Evolutionary conservation across 768 basidiomycete genomes (phyloP).

Genomic region (Suillus alpinus): DNA sequence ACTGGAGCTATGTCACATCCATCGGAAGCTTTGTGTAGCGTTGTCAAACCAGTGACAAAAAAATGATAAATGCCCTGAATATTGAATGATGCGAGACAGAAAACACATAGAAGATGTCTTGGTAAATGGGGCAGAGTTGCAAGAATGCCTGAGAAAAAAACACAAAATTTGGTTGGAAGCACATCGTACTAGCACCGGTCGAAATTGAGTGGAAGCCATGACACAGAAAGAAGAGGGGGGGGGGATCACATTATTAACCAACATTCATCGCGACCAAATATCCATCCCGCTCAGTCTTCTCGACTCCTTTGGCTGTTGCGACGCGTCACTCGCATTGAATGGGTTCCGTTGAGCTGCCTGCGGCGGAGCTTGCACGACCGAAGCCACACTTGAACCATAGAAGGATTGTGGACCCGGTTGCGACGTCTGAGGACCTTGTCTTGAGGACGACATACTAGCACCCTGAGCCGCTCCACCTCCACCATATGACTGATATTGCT

Average conservation of each 20-base stretch:
- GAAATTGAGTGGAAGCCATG: neutral
- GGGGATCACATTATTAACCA: conserved; percentile 11
- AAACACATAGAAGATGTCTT: conserved; percentile 12
- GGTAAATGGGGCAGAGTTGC: conserved; percentile 19
- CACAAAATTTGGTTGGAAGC: neutral
- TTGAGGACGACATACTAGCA: conserved; percentile 27
- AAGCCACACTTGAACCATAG: conserved; percentile 61
- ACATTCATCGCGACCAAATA: conserved; percentile 66
- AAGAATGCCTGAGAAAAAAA: conserved; percentile 5
- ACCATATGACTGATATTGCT: conserved; percentile 64
- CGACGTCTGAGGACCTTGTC: conserved; percentile 49
- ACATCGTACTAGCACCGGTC: conserved; percentile 1
- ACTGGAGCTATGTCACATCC: neutral
- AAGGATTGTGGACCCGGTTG: conserved; percentile 47
- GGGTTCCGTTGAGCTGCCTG: conserved; percentile 37
- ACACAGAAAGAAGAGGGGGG: conserved; percentile 5
- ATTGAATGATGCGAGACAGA: conserved; percentile 2
- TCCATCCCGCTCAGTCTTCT: conserved; percentile 68
- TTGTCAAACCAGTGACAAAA: neutral
- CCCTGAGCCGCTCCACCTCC: conserved; percentile 30
- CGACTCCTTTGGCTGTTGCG: conserved; percentile 49
- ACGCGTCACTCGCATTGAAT: conserved; percentile 40
- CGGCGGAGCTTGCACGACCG: conserved; percentile 40
- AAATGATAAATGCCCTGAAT: conserved; percentile 2
- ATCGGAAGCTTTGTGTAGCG: neutral